A percentile compares a stretch with the other conserved stretches of the same genome.
phyloP scores from a whole-genome alignment of 1,139 yeast species.

The Zygoascus sp. region DNA sequence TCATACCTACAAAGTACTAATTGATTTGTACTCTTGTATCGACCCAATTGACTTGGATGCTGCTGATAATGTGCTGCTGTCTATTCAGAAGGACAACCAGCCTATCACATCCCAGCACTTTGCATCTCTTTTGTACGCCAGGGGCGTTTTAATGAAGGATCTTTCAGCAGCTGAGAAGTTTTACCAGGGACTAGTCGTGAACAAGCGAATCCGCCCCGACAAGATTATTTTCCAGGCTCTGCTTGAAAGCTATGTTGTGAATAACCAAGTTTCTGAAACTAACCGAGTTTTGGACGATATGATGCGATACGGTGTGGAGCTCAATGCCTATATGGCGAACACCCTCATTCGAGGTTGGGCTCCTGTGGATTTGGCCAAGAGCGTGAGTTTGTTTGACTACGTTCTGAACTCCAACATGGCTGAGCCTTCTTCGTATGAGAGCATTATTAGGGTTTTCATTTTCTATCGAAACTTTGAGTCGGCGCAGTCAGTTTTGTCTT shows the following conservation, averaged over 20 bases:
- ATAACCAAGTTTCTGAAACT: constrained; percentile 31
- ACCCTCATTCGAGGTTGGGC: constrained; percentile 40
- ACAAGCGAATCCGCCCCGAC: constrained; percentile 36
- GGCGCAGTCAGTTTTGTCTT: constrained; percentile 28
- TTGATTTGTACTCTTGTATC: constrained; percentile 37
- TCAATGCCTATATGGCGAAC: constrained; percentile 38
- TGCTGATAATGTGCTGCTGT: constrained; percentile 37
- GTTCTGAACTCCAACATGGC: constrained; percentile 26
- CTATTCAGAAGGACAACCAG: constrained; percentile 31
- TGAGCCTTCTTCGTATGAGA: constrained; percentile 38
- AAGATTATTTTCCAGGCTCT: constrained; percentile 38
- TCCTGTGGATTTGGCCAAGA: constrained; percentile 28
- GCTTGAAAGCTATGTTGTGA: constrained; percentile 38
- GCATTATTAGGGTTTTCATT: constrained; percentile 35
- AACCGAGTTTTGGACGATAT: constrained; percentile 35
- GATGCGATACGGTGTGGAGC: constrained; percentile 33
- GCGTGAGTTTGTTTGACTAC: constrained; percentile 34
- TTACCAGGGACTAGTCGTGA: constrained; percentile 30
- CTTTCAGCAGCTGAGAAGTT: constrained; percentile 35
- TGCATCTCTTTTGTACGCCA: constrained; percentile 39
- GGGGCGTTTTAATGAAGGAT: constrained; percentile 37
- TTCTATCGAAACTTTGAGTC: constrained; percentile 26
- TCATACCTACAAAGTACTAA: constrained; percentile 39
- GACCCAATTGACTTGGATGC: constrained; percentile 34
- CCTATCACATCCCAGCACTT: constrained; percentile 35